Evolutionary conservation across 2,329 filamentous ascomycete genomes (phyloP), one percentile per base, ranked within the genome.

Genomic region (Aureobasidium sp.): DNA sequence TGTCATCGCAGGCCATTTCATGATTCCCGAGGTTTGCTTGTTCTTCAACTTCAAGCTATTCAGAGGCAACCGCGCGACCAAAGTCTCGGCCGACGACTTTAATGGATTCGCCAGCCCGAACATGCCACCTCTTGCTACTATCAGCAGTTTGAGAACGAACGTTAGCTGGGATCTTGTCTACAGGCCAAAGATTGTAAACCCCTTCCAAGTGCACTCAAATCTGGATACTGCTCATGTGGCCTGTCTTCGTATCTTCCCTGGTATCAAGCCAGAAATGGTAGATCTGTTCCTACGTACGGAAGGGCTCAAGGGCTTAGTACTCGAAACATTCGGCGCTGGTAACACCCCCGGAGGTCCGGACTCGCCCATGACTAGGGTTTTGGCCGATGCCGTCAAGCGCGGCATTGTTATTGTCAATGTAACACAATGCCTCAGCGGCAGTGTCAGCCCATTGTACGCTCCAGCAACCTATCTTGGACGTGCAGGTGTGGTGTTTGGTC

Each of bases 21-120:
- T 91, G 77, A 90, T 97, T 63, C 91, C 92, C 0, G 92, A 96
- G 73, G 92, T 97, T 59, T 92, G 90, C 72, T 82, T 97, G 39
- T 96, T 95, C 79, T 97, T 97, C 81, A 90, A 94, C 75, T 89
- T 95, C 77, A 90, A 87, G 67, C 83, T 97, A 22, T 95, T 92
- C 77, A 86, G 92, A 29, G 92, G 92, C 17, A 96, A 96, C 75
- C 82, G 92, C 64, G 87, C 89, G 11, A 94, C 90, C 65, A 97
- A 97, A 74, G 85, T 95, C 36, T 92, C 90, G 15, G 89, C 91
- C 6, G 90, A 89, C 63, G 86, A 89, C 60, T 96, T 95, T 72
- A 86, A 90, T 62, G 92, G 91, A 7, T 97, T 97, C 73, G 88
- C 86, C 63, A 91, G 88, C 49, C 92, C 92, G n/a, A 97, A 96